Evolutionary conservation across 257 asterid genomes (phyloP), one percentile per base, ranked within the genome.

Genomic region (Echium plantagineum): DNA sequence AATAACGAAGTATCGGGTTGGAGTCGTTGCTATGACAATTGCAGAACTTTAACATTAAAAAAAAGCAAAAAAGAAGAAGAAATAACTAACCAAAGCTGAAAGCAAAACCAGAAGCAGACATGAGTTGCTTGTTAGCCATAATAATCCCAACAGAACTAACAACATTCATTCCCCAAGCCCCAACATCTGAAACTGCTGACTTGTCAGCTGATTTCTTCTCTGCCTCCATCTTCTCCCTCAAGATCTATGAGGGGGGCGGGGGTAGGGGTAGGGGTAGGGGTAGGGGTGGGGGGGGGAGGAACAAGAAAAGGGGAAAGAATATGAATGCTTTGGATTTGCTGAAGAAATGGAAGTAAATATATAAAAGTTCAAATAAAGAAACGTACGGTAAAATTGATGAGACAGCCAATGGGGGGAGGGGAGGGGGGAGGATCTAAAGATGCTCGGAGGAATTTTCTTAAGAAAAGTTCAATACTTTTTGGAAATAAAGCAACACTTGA

Each of bases 111-210:
- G 51, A 66, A 71, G 63, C 31, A 21, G 98, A 87, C 98, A 90
- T 87, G 64, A 90, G 96, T 64, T 90, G 96, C 83, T 90, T 90
- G 63, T 90, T 90, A 1, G 96, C 98, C 94, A 90, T 83, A 66
- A 90, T 90, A 70, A 90, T 85, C 51, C 98, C 98, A 17, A 90
- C 98, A 5, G 98, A 90, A 61, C 98, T 90, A 69, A 90, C 59
- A 13, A 90, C 89, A 66, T 90, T 90, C 98, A 90, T 90, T 30
- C 83, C 98, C 98, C 98, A 90, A 57, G 98, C 98, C 17, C 98
- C 96, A 46, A 85, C 81, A 77, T 90, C 91, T 15, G 98, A 90
- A 38, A 90, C 95, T 18, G 17, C 49, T 1, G 77, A 67, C 30
- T 89, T 52, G 19, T 42, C 49, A 1, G 73, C 10, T 6, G 60